Percentiles rank a stretch among this genome's conserved stretches.
phyloP scores from a whole-genome alignment of 225 moss, liverwort and hornwort species.

The Bryoerythrophyllum caledonicum region DNA sequence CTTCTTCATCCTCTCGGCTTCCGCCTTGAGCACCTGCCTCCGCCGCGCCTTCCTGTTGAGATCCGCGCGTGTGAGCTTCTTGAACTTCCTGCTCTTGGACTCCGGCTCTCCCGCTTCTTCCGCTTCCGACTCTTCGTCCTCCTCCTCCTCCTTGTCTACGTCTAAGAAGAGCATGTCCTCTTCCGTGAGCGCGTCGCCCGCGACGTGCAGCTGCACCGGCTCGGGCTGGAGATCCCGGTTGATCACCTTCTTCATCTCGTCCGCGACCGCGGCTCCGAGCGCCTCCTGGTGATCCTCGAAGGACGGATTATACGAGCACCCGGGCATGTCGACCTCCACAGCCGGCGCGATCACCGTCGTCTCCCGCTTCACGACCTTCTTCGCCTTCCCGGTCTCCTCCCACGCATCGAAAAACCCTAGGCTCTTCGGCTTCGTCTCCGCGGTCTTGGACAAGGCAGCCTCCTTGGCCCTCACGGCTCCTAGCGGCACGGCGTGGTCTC shows the following conservation, averaged over 20 bases:
- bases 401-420: slow-evolving; percentile 43
- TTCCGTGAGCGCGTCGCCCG: slow-evolving; percentile 53
- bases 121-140: slow-evolving; percentile 28
- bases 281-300: slow-evolving; percentile 96
- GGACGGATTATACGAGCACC: slow-evolving; percentile 94
- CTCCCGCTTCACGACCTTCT: slow-evolving; percentile 37
- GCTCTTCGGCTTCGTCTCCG: not conserved
- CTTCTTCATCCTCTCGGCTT: slow-evolving; percentile 51
- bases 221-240: slow-evolving; percentile 66
- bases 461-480: slow-evolving; percentile 22
- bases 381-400: slow-evolving; percentile 21
- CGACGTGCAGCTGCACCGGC: slow-evolving; percentile 51
- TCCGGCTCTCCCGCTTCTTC: slow-evolving; percentile 27
- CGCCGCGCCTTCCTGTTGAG: slow-evolving; percentile 76
- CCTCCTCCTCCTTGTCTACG: slow-evolving; percentile 50
- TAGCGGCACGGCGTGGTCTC: slow-evolving; percentile 72
- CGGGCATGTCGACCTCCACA: slow-evolving; percentile 86
- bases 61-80: slow-evolving; percentile 90
- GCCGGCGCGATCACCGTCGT: slow-evolving; percentile 46
- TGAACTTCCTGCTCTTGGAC: slow-evolving; percentile 60
- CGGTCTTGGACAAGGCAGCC: not conserved
- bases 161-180: slow-evolving; percentile 90
- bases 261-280: slow-evolving; percentile 81
- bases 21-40: slow-evolving; percentile 63
- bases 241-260: slow-evolving; percentile 82